Evolutionary conservation across 176 grass and related monocot genomes (phyloP), one percentile per base, ranked within the genome.

Genomic region (Musa itinerans): DNA sequence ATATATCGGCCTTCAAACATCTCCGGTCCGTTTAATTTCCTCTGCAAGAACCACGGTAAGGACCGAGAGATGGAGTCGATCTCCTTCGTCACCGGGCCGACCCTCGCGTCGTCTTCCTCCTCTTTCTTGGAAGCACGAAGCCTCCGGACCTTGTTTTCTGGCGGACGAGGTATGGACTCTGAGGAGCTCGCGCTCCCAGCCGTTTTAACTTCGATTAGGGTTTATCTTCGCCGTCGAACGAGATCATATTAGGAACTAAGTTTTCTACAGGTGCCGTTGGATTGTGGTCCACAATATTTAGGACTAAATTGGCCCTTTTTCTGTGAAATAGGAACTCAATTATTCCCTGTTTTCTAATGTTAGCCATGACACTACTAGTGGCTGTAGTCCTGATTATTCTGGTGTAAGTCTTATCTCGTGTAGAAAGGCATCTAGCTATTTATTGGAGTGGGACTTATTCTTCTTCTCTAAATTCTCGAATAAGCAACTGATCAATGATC

Each of bases 21-120:
- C 34, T 43, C 4, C 34, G 0, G 34, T 43, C 34, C 4, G 34
- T 43, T 6, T 5, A 43, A 43, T 43, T 43, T 5, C 34, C 0
- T 43, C 34, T 43, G 34, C 34, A 43, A 43, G 3, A 43, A 43
- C 34, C 34, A 43, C 34, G 34, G 4, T 43, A 43, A 43, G 34
- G 34, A 43, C 34, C 14, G 26, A 68, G 26, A 11, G 26, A 68
- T 68, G 65, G 65, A 24, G 65, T 34, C 15, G 65, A 17, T 24
- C 65, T 68, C 65, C 11, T 68, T 25, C 65, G 6, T 68, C 25
- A 29, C 22, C 15, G 64, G 64, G 25, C 29, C 64, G 24, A 26
- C 24, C 64, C 24, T 67, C 65, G 65, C 65, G 14, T 68, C 65
- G 65, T 43, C 65, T 68, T 68, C 65, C 14, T 68, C 65, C 11